Conservation (phyloP, 1,284 basidiomycete species). For the Apiotrichum brassicae region DNA sequence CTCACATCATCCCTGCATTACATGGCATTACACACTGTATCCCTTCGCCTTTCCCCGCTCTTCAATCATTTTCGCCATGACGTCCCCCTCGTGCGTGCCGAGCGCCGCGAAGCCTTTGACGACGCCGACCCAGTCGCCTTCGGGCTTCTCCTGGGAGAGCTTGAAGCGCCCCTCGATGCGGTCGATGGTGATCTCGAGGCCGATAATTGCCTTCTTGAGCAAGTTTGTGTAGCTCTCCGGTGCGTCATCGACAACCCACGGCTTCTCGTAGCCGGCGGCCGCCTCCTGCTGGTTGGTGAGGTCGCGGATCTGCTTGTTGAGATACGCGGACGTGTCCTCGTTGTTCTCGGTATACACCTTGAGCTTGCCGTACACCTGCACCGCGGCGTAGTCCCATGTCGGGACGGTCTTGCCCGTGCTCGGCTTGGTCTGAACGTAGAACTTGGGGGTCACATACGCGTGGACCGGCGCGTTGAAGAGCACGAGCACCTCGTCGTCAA, state of each 20-base stretch:
- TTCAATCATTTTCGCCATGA: slow-evolving; percentile 37
- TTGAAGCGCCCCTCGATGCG: slow-evolving; percentile 47
- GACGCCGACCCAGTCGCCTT: slow-evolving; percentile 45
- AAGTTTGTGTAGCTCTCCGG: slow-evolving; percentile 44
- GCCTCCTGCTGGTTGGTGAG: slow-evolving; percentile 31
- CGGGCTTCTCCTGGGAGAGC: slow-evolving; percentile 44
- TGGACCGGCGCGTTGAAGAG: slow-evolving; percentile 42
- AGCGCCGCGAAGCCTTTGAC: slow-evolving; percentile 39
- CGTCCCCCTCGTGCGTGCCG: slow-evolving; percentile 27
- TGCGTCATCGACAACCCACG: slow-evolving; percentile 46
- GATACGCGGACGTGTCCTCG: slow-evolving; percentile 22
- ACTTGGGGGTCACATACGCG: slow-evolving; percentile 44
- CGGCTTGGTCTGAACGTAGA: slow-evolving; percentile 44
- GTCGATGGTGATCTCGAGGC: slow-evolving; percentile 44
- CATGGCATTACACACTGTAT: too few species aligned
- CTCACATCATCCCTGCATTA: too few species aligned
- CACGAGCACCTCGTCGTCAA: slow-evolving; percentile 40
- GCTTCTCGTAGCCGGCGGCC: slow-evolving; percentile 7
- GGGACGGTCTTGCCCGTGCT: slow-evolving; percentile 44
- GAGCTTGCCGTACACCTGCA: slow-evolving; percentile 44
- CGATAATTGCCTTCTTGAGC: slow-evolving; percentile 46
- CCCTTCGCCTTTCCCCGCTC: slow-evolving; percentile 18
- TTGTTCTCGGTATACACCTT: slow-evolving; percentile 23
- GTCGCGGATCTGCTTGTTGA: slow-evolving; percentile 35
- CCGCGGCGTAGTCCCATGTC: slow-evolving; percentile 46